A percentile compares a stretch with the other conserved stretches of the same genome.
phyloP scores from a whole-genome alignment of 176 grass and related monocot species.

The Musa troglodytarum region DNA sequence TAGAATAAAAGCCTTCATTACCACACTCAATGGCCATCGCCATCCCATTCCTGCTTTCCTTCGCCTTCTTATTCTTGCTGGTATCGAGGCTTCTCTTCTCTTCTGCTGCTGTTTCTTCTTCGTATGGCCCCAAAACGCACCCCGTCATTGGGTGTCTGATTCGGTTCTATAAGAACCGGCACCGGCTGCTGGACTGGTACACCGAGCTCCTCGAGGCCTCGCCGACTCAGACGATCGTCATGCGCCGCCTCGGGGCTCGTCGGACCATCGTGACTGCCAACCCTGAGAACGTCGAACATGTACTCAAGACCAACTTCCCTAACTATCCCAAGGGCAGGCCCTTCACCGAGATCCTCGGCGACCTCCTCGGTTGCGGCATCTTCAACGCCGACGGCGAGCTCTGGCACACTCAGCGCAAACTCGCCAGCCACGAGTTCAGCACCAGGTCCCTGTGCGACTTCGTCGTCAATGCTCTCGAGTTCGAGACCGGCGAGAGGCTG shows the following conservation, averaged over 20 bases:
- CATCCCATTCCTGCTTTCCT: conserved; percentile 9
- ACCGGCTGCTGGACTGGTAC: conserved; percentile 66
- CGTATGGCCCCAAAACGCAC: conserved; percentile 36
- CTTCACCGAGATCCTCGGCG: conserved; percentile 85
- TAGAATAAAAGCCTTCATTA: no score
- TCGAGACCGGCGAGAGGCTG: conserved; percentile 39
- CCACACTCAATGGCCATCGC: neutral
- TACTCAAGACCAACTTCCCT: conserved; percentile 54
- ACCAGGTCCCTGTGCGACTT: conserved; percentile 60
- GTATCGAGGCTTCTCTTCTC: neutral
- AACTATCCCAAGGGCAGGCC: conserved; percentile 86
- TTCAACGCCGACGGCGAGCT: conserved; percentile 84
- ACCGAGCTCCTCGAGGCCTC: conserved; percentile 64
- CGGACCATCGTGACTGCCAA: conserved; percentile 71
- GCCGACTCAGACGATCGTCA: conserved; percentile 60
- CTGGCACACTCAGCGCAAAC: conserved; percentile 81
- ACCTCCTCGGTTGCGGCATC: conserved; percentile 78
- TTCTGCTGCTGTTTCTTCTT: conserved; percentile 13
- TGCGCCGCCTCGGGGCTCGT: conserved; percentile 46
- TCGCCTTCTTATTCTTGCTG: neutral
- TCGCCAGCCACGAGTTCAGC: conserved; percentile 81
- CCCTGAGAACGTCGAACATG: conserved; percentile 79
- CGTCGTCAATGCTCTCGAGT: conserved; percentile 39
- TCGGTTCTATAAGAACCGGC: conserved; percentile 55
- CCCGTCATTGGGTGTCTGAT: conserved; percentile 68